Conservation (phyloP, 495 filamentous ascomycete species). For the Hyphodiscus hymeniophilus region DNA sequence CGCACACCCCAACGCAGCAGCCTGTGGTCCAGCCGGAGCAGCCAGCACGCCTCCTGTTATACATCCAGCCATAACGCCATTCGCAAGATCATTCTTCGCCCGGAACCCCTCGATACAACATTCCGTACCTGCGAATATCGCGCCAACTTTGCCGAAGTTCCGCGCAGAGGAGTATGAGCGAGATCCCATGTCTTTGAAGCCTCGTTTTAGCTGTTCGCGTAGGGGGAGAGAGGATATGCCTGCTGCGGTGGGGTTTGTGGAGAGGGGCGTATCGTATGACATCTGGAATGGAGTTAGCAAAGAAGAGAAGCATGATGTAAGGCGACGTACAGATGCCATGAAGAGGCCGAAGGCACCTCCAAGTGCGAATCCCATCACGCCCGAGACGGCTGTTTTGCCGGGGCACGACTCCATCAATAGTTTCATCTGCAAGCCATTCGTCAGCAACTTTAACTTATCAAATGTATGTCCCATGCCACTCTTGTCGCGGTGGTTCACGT, state of each 20-base stretch:
- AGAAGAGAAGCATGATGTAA: conserved; percentile 1
- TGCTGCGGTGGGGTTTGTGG: conserved; percentile 45
- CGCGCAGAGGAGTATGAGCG: conserved; percentile 80
- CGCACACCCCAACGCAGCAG: conserved; percentile 79
- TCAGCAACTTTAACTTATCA: background rate
- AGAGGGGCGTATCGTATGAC: conserved; percentile 78
- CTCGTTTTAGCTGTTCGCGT: conserved; percentile 68
- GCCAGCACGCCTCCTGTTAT: conserved; percentile 84
- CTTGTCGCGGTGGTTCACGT: too few species aligned
- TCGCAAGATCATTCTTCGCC: conserved; percentile 88
- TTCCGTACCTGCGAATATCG: conserved; percentile 85
- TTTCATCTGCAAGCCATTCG: conserved; percentile 52
- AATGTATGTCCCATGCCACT: background rate
- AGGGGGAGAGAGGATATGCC: conserved; percentile 66
- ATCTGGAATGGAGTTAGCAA: conserved; percentile 43
- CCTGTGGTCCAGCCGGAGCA: conserved; percentile 79
- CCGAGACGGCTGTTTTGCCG: conserved; percentile 72
- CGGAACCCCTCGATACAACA: conserved; percentile 89
- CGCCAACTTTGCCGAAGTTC: conserved; percentile 89
- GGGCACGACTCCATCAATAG: conserved; percentile 81
- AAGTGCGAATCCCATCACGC: conserved; percentile 81
- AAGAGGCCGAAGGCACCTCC: conserved; percentile 91
- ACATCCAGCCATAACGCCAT: conserved; percentile 83
- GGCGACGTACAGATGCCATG: conserved; percentile 72
- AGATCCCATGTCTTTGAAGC: conserved; percentile 89